Conservation (phyloP, 202 grass and related monocot genomes). For the Hordeum pubiflorum region DNA sequence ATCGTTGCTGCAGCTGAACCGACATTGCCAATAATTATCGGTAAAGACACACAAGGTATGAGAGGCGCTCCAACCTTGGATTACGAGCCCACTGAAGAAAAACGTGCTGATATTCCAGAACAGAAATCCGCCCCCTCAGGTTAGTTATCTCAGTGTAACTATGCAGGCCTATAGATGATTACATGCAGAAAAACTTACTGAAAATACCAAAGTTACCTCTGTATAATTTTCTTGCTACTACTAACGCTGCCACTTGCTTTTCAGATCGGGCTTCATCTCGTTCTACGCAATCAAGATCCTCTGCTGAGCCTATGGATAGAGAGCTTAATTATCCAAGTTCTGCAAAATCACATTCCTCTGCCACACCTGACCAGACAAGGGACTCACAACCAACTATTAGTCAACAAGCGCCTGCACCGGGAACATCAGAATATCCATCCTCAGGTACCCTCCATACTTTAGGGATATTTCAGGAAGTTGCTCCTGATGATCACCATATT, state of each 20-base stretch:
- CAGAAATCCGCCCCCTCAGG: neutral
- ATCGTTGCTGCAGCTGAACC: conserved; percentile 8
- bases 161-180: neutral
- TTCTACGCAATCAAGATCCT: neutral
- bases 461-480: neutral
- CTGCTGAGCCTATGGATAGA: conserved; percentile 4
- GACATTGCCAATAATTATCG: conserved; percentile 12
- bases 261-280: conserved; percentile 4
- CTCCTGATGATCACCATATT: conserved; percentile 2
- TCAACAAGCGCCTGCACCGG: neutral
- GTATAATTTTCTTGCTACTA: neutral
- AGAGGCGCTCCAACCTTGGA: neutral
- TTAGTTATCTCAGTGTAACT: neutral
- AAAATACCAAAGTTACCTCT: neutral
- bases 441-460: neutral
- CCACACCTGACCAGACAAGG: neutral
- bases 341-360: neutral
- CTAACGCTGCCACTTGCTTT: conserved; percentile 2
- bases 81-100: neutral
- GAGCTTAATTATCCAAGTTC: neutral
- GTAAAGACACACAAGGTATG: neutral
- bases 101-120: conserved; percentile 6
- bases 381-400: neutral
- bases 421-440: conserved; percentile 5
- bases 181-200: neutral